phyloP scores from a whole-genome alignment of 257 asterid species.

The Scutellaria minor region DNA sequence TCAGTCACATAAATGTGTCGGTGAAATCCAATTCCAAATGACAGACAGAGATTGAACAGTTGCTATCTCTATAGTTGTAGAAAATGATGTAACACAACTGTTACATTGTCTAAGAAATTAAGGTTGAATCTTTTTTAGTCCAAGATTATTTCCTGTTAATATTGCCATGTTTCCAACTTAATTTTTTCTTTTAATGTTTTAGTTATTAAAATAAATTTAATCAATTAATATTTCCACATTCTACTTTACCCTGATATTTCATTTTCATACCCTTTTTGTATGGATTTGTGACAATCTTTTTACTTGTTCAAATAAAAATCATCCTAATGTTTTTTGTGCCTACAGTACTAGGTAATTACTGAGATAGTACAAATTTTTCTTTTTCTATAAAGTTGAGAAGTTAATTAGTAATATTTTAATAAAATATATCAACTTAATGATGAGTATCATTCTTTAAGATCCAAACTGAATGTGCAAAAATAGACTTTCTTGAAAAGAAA shows the following conservation, averaged over 20 bases:
- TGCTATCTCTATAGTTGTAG: slow-evolving; percentile 7
- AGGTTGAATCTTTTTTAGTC: background rate
- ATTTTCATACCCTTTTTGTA: background rate
- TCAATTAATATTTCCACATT: too few species aligned
- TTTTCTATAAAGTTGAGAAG: background rate
- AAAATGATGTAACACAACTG: slow-evolving; percentile 15
- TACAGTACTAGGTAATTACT: too few species aligned
- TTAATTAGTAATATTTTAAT: background rate
- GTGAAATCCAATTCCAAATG: slow-evolving; percentile 11
- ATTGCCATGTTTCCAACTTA: too few species aligned
- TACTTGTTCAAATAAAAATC: too few species aligned
- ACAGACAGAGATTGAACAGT: background rate
- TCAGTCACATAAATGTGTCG: background rate
- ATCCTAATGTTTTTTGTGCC: too few species aligned
- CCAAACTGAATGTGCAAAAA: slow-evolving; percentile 17
- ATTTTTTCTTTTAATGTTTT: too few species aligned
- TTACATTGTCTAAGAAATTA: background rate
- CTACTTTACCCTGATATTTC: background rate
- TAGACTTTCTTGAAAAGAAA: background rate
- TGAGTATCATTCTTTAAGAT: slow-evolving; percentile 14
- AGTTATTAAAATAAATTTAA: too few species aligned
- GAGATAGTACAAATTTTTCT: too few species aligned
- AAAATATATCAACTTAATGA: slow-evolving; percentile 7
- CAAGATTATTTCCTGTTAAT: too few species aligned
- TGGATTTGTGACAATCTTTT: background rate